Conservation (phyloP, 345 rosid genomes). For the Syzygium jambos region DNA sequence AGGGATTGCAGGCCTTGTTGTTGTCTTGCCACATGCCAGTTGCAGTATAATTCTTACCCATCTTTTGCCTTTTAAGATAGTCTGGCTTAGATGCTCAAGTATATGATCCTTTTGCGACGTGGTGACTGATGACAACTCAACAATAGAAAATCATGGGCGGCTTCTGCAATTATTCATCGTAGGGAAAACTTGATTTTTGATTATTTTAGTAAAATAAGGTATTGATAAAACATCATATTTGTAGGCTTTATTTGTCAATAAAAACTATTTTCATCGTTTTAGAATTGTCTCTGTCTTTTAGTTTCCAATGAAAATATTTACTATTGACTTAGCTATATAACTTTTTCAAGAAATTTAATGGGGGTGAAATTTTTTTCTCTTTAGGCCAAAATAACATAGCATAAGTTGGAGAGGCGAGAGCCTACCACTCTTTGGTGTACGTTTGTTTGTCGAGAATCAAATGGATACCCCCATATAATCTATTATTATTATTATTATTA, state of each 20-base stretch:
- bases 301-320: not conserved
- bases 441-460: not conserved
- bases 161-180: not conserved
- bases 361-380: not conserved
- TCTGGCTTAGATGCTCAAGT: not conserved
- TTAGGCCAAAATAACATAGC: not conserved
- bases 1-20: not conserved
- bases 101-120: not conserved
- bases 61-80: not conserved
- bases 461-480: not conserved
- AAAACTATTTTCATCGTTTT: not conserved
- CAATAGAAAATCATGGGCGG: not conserved
- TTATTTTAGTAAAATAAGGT: too few species aligned
- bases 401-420: not conserved
- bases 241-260: not conserved
- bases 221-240: not conserved
- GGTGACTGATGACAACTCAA: not conserved
- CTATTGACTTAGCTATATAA: not conserved
- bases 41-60: not conserved
- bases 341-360: not conserved
- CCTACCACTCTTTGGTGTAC: not conserved
- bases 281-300: not conserved
- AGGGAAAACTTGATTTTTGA: not conserved
- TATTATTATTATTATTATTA: not conserved
- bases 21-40: not conserved